phyloP scores from a whole-genome alignment of 2,329 filamentous ascomycete species.

The Ophioceras dolichostomum region DNA sequence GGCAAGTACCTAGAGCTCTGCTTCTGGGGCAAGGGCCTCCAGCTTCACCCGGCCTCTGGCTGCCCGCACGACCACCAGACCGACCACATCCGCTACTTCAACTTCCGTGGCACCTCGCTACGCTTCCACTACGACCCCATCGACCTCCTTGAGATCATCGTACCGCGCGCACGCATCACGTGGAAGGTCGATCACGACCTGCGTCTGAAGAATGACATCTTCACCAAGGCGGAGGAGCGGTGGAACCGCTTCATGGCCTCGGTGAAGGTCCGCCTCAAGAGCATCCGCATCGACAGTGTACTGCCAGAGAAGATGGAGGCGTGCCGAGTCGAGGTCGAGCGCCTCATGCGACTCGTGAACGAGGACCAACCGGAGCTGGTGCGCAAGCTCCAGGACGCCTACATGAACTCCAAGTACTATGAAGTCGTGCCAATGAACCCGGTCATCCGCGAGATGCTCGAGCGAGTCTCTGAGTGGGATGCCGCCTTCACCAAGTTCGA shows the following conservation, averaged over 20 bases:
- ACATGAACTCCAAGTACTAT: constrained; percentile 90
- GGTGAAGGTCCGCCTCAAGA: constrained; percentile 69
- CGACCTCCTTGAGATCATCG: constrained; percentile 85
- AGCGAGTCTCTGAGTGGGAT: constrained; percentile 91
- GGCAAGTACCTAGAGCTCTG: constrained; percentile 96
- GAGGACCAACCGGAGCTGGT: constrained; percentile 70
- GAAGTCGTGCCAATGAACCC: constrained; percentile 90
- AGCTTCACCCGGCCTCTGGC: constrained; percentile 52
- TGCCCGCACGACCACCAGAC: constrained; percentile 89
- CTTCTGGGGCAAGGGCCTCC: constrained; percentile 84
- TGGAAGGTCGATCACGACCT: constrained; percentile 98
- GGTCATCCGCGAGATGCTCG: constrained; percentile 79
- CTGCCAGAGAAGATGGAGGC: constrained; percentile 74
- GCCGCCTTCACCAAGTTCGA: constrained; percentile 84
- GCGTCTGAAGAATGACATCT: constrained; percentile 86
- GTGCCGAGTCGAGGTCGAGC: constrained; percentile 72
- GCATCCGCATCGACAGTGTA: constrained; percentile 85
- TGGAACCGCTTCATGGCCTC: constrained; percentile 81
- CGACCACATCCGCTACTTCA: constrained; percentile 88
- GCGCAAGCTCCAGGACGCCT: constrained; percentile 73
- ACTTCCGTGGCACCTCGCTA: constrained; percentile 72
- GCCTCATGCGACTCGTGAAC: constrained; percentile 63
- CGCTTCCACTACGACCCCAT: constrained; percentile 89
- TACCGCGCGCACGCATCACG: constrained; percentile 78
- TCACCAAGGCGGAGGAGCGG: constrained; percentile 65